Evolutionary conservation across 2,329 filamentous ascomycete genomes (phyloP).

Genomic region (Pseudogymnoascus sp.): DNA sequence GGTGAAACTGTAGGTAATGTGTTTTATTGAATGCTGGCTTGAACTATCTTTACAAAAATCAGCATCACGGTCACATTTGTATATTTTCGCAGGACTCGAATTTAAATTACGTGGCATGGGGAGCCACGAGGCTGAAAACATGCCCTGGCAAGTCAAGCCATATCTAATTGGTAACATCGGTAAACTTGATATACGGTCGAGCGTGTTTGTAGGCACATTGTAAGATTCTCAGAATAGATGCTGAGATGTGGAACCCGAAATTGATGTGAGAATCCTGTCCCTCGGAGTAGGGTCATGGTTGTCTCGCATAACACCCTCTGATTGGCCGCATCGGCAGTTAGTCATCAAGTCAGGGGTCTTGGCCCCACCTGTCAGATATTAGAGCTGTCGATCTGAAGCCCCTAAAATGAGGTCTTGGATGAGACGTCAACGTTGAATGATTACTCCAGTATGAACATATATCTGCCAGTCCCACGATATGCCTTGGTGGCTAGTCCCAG

Average conservation of each 20-base stretch:
- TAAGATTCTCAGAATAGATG: background rate
- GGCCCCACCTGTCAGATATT: background rate
- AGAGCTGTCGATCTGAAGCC: background rate
- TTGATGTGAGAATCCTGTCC: background rate
- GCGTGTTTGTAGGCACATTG: background rate
- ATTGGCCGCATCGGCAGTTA: background rate
- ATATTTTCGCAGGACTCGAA: background rate
- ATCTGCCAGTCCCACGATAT: background rate
- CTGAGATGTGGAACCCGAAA: background rate
- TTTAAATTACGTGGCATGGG: background rate
- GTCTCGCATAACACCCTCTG: background rate
- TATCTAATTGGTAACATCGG: background rate
- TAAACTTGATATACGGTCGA: background rate
- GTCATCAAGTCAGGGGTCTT: background rate
- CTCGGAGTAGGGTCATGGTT: background rate
- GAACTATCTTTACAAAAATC: background rate
- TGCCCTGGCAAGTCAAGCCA: background rate
- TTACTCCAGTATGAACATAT: background rate
- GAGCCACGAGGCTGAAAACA: background rate
- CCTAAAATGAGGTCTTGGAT: background rate
- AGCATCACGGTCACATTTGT: background rate
- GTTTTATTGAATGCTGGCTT: background rate
- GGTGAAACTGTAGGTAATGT: background rate
- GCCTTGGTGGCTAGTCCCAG: background rate
- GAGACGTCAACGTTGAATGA: background rate